These are phyloP conservation scores for Theobroma grandiflorum DNA, from an alignment of 441 rosid species.

Conservation along the genomic window DNA sequence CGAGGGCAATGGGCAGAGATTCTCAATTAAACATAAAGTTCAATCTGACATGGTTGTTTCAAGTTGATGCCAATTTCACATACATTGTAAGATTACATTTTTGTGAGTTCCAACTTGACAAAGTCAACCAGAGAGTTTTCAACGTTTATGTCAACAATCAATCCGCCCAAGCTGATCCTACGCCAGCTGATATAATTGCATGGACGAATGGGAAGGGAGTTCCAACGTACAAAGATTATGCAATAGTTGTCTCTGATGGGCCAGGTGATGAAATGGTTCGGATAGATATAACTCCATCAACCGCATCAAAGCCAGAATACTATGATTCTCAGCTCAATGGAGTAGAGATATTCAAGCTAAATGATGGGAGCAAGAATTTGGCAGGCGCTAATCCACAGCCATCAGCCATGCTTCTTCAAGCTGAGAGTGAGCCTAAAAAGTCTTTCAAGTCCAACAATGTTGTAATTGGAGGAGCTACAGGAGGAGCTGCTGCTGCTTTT, in stretches of 20 bases:
- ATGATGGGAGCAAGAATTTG: constrained; percentile 42
- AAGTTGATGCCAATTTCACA: constrained; percentile 62
- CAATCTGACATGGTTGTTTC: constrained; percentile 72
- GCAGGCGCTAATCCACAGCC: constrained; percentile 68
- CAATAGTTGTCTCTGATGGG: constrained; percentile 40
- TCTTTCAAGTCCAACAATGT: constrained; percentile 2
- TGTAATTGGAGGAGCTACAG: constrained; percentile 60
- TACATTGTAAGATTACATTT: constrained; percentile 72
- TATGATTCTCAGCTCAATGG: constrained; percentile 66
- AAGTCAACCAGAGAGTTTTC: constrained; percentile 60
- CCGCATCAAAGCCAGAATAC: constrained; percentile 43
- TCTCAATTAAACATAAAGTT: constrained; percentile 42
- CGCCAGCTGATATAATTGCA: constrained; percentile 56
- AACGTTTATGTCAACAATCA: constrained; percentile 62
- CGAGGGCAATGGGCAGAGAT: constrained; percentile 59
- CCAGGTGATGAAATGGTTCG: constrained; percentile 44
- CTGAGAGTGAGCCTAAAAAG: constrained; percentile 21
- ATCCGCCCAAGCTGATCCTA: constrained; percentile 47
- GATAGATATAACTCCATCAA: constrained; percentile 55
- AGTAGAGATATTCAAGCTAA: constrained; percentile 69
- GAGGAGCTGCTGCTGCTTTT: constrained; percentile 63
- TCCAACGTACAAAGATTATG: constrained; percentile 65
- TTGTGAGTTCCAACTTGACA: constrained; percentile 51
- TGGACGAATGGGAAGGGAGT: constrained; percentile 50
- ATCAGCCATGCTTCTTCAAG: constrained; percentile 51